These are phyloP conservation scores for Crucibulum laeve DNA, from an alignment of 768 basidiomycete species.

Conservation along the genomic window DNA sequence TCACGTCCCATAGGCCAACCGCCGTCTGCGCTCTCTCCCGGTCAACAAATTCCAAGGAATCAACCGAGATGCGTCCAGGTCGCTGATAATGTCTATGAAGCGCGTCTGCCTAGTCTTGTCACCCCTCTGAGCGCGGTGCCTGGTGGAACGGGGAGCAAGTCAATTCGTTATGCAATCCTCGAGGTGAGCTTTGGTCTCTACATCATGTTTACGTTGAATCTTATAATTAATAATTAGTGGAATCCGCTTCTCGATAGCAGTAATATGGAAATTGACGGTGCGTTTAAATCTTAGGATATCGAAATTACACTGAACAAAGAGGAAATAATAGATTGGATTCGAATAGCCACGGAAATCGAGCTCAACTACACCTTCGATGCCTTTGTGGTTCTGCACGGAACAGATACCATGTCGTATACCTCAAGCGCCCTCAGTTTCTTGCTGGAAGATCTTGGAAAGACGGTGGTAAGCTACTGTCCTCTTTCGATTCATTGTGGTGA, in stretches of 20 bases:
- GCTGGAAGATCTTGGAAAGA: slow-evolving; percentile 90
- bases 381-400: slow-evolving; percentile 87
- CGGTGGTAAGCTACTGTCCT: slow-evolving; percentile 51
- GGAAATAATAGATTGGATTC: slow-evolving; percentile 73
- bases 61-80: slow-evolving; percentile 43
- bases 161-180: slow-evolving; percentile 81
- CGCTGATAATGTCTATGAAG: slow-evolving; percentile 65
- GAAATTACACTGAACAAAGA: neutral
- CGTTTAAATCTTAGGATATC: neutral
- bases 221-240: slow-evolving; percentile 49
- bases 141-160: slow-evolving; percentile 56
- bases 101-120: slow-evolving; percentile 68
- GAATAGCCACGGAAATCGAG: slow-evolving; percentile 89
- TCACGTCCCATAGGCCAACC: slow-evolving; percentile 59
- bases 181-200: slow-evolving; percentile 48
- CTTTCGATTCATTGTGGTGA: neutral
- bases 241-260: slow-evolving; percentile 84
- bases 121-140: slow-evolving; percentile 69
- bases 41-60: slow-evolving; percentile 12
- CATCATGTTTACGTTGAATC: slow-evolving; percentile 9
- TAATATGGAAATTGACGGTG: slow-evolving; percentile 81
- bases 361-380: slow-evolving; percentile 91
- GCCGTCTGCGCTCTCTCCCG: slow-evolving; percentile 27
- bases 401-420: slow-evolving; percentile 89
- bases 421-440: slow-evolving; percentile 88